Percentiles rank a stretch among this genome's conserved stretches.
Conservation (phyloP, 768 basidiomycete genomes). For the Tricholoma bakamatsutake region DNA sequence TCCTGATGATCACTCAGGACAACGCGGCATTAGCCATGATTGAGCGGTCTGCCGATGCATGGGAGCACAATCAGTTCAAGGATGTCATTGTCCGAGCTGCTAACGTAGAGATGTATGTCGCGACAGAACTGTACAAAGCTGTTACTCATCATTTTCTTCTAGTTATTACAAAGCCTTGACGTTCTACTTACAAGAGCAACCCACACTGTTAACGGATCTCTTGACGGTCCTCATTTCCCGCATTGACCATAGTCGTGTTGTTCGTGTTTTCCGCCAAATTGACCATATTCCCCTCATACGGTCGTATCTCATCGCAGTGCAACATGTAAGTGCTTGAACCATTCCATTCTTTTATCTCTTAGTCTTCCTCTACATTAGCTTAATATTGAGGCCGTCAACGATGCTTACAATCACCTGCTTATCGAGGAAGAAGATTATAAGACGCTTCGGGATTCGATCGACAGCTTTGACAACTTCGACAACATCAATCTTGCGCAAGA, state of each 20-base stretch:
- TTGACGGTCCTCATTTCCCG: conserved; percentile 89
- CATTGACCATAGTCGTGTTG: conserved; percentile 92
- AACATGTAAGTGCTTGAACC: conserved; percentile 54
- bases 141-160: conserved; percentile 8
- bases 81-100: conserved; percentile 95
- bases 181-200: conserved; percentile 93
- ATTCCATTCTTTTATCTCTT: neutral
- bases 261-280: conserved; percentile 90
- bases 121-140: neutral
- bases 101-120: conserved; percentile 88
- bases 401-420: conserved; percentile 95
- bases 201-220: conserved; percentile 88
- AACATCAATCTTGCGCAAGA: conserved; percentile 80
- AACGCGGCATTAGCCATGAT: conserved; percentile 99
- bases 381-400: conserved; percentile 96
- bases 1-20: conserved; percentile 44
- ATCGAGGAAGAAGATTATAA: conserved; percentile 99
- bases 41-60: conserved; percentile 95
- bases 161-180: conserved; percentile 94
- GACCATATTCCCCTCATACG: conserved; percentile 96
- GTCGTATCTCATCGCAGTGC: conserved; percentile 94
- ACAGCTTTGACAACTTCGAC: conserved; percentile 98
- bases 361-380: conserved; percentile 40
- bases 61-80: conserved; percentile 99
- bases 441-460: conserved; percentile 94